A percentile compares a stretch with the other conserved stretches of the same genome.
These are phyloP conservation scores for Cudoniella acicularis DNA, from an alignment of 495 filamentous ascomycete genomes.

Conservation along the genomic window DNA sequence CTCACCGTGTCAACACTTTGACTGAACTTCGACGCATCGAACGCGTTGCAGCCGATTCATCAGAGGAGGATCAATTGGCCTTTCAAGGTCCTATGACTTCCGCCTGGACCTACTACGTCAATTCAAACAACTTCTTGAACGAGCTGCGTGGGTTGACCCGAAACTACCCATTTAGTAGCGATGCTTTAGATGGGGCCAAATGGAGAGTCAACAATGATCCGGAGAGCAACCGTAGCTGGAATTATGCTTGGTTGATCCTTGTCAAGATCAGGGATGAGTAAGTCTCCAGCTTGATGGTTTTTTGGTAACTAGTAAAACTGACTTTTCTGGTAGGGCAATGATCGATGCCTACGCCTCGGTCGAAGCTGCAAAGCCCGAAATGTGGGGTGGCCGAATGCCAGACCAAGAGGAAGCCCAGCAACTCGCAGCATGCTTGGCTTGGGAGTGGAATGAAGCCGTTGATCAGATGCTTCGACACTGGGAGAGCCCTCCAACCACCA, in stretches of 20 bases:
- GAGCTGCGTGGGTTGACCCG: conserved; percentile 66
- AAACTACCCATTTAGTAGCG: conserved; percentile 69
- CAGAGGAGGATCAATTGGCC: conserved; percentile 52
- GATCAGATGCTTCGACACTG: conserved; percentile 67
- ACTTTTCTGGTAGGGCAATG: conserved; percentile 41
- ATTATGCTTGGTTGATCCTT: conserved; percentile 73
- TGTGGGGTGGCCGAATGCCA: conserved; percentile 67
- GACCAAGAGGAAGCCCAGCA: conserved; percentile 49
- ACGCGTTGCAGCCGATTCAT: conserved; percentile 52
- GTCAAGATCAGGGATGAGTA: conserved; percentile 63
- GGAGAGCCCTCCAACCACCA: conserved; percentile 51
- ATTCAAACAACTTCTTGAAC: conserved; percentile 66
- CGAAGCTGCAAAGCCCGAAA: conserved; percentile 60
- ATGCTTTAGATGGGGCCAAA: conserved; percentile 65
- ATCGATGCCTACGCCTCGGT: conserved; percentile 56
- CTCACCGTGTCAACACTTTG: conserved; percentile 67
- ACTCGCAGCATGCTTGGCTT: conserved; percentile 58
- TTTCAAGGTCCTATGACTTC: conserved; percentile 60
- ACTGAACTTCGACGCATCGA: conserved; percentile 74
- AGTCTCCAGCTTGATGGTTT: conserved; percentile 32
- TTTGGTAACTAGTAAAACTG: conserved; percentile 6
- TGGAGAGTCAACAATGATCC: conserved; percentile 61
- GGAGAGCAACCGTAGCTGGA: conserved; percentile 67
- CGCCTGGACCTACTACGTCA: conserved; percentile 73
- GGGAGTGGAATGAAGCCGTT: conserved; percentile 66